Conservation (phyloP, 805 yeast genomes). For the Lachancea thermotolerans region DNA sequence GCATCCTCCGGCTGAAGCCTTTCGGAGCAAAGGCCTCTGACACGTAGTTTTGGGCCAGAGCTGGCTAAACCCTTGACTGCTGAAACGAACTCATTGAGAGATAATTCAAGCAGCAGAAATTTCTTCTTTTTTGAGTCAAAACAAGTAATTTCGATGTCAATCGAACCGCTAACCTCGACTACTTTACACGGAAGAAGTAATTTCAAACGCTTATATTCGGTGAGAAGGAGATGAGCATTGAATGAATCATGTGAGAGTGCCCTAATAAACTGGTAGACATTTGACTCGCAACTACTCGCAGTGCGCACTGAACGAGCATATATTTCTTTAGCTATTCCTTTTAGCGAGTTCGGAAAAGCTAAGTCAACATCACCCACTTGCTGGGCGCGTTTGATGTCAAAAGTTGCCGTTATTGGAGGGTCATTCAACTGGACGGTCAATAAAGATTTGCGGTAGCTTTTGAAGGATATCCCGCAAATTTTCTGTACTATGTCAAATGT, state of each 20-base stretch:
- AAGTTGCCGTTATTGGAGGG: background rate
- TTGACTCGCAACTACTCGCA: background rate
- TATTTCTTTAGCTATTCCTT: background rate
- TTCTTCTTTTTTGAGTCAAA: conserved; percentile 12
- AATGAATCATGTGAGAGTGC: background rate
- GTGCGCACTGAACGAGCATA: background rate
- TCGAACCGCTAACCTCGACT: background rate
- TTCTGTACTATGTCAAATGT: conserved; percentile 9
- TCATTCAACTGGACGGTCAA: background rate
- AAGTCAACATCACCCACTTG: background rate
- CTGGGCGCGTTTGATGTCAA: background rate
- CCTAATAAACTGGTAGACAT: background rate
- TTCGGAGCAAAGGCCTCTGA: background rate
- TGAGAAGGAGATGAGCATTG: background rate
- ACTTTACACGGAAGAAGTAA: conserved; percentile 13
- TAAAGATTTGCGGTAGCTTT: background rate
- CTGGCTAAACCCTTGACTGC: conserved; percentile 1
- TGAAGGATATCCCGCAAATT: conserved; percentile 12
- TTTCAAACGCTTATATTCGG: conserved; percentile 9
- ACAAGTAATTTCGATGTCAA: conserved; percentile 11
- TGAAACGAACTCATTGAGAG: conserved; percentile 13
- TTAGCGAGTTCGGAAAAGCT: background rate
- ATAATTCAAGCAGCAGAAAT: conserved; percentile 10
- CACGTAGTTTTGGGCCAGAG: background rate
- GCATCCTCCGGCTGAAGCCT: background rate